Conservation (phyloP, 805 yeast species). For the Teunomyces lycoperdinae region DNA sequence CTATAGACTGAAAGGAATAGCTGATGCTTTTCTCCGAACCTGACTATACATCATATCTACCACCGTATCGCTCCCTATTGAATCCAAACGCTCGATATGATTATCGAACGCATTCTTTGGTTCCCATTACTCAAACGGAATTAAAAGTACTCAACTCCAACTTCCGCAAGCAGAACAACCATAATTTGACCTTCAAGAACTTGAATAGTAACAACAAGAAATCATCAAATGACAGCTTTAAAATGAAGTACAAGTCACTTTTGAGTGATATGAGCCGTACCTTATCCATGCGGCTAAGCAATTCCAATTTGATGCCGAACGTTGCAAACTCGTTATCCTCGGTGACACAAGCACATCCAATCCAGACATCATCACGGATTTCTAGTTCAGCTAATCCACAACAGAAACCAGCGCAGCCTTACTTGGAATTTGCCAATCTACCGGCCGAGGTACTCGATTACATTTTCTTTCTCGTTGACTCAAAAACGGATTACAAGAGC, state of each 20-base stretch:
- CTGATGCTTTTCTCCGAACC: conserved; percentile 2
- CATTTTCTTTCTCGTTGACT: conserved; percentile 35
- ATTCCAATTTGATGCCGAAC: conserved; percentile 10
- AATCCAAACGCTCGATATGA: conserved; percentile 50
- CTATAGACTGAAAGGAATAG: neutral
- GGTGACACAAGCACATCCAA: neutral
- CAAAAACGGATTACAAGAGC: conserved; percentile 32
- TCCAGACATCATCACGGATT: neutral
- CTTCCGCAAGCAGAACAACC: conserved; percentile 14
- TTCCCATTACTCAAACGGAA: conserved; percentile 37
- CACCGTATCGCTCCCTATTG: conserved; percentile 50
- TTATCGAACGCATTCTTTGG: conserved; percentile 44
- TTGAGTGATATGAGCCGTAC: conserved; percentile 48
- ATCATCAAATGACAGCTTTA: conserved; percentile 16
- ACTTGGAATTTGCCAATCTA: conserved; percentile 21
- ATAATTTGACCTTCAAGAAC: conserved; percentile 11
- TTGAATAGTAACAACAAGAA: conserved; percentile 5
- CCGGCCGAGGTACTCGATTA: conserved; percentile 44
- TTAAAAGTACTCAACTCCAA: conserved; percentile 19
- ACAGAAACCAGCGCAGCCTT: neutral
- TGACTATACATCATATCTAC: conserved; percentile 8
- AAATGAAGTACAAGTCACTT: conserved; percentile 49
- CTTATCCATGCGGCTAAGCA: conserved; percentile 31
- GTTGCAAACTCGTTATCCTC: neutral
- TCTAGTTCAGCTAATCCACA: neutral